Percentiles rank a stretch among this genome's conserved stretches.
phyloP scores from a whole-genome alignment of 2,329 filamentous ascomycete genomes.

The Fusarium sp. region DNA sequence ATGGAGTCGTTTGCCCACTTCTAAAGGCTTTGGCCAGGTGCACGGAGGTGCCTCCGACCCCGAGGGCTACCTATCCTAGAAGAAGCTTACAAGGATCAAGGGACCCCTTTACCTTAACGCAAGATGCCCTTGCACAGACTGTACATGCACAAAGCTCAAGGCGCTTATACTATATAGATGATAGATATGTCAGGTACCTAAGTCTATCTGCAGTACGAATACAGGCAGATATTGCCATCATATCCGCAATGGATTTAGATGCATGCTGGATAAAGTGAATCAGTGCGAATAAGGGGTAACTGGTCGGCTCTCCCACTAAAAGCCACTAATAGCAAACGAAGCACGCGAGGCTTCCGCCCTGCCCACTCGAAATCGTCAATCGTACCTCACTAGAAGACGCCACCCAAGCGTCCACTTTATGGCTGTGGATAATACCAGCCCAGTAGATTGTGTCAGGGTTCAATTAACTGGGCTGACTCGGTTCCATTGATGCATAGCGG shows the following conservation, averaged over 20 bases:
- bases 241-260: constrained; percentile 1
- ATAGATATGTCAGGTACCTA: neutral
- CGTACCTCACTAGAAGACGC: constrained; percentile 26
- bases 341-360: constrained; percentile 20
- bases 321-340: constrained; percentile 33
- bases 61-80: neutral
- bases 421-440: constrained; percentile 14
- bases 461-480: constrained; percentile 14
- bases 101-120: constrained; percentile 23
- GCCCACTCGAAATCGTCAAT: constrained; percentile 30
- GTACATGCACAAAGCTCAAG: constrained; percentile 4
- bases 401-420: constrained; percentile 34
- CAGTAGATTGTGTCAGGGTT: constrained; percentile 17
- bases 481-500: constrained; percentile 17
- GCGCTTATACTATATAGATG: constrained; percentile 7
- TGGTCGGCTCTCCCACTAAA: constrained; percentile 25
- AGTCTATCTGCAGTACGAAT: neutral
- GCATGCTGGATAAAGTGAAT: constrained; percentile 9
- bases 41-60: constrained; percentile 18
- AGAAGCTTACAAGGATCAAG: constrained; percentile 24
- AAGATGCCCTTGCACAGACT: constrained; percentile 6
- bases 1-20: constrained; percentile 21
- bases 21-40: neutral
- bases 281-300: constrained; percentile 29
- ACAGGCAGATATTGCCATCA: neutral